Base-by-base conservation (phyloP, 805 yeast genomes). In the Ogataea kodamae region DNA sequence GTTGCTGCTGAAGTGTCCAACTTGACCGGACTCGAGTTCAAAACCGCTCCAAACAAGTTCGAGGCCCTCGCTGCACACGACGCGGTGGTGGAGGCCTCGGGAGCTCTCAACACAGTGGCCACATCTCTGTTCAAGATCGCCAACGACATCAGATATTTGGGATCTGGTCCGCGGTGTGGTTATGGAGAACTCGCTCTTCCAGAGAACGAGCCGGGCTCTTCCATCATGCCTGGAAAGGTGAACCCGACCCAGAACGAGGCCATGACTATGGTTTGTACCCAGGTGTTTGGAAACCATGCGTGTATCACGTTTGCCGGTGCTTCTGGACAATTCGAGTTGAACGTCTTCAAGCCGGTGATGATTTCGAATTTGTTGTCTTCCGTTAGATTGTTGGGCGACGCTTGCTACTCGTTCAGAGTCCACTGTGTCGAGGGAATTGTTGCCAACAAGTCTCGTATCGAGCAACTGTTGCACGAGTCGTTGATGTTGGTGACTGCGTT, bases 201-300 rank as follows among this genome's bases (percentile, higher is more conserved):
- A 45, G 97, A 90, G 71, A 92, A 92, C 66, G 98, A 92, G 71
- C 98, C 98, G 38, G 98, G 98, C 58, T 87, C 97, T 40, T 88
- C 97, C 18, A 92, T 92, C 65, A 92, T 92, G 98, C 98, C 98
- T 33, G 98, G 98, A 61, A 92, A 92, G 71, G 97, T 92, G 45
- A 92, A 92, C 76, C 98, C 98, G 48, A 92, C 98, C 37, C 98
- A 92, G 72, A 89, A 89, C 65, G 98, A 92, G 74, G 98, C 98
- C 35, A 70, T 92, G 62, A 92, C 97, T 46, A 94, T 92, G 95
- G 96, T 90, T 43, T 88, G 96, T 61, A 77, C 92, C 45, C 98
- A 92, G 73, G 97, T 92, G 17, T 87, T 92, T 61, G 98, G 98
- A 63, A 92, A 92, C 79, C 81, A 92, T 67, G 67, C 96, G 27